Conservation (phyloP, 2,329 filamentous ascomycete species). For the Talaromyces atroroseus region DNA sequence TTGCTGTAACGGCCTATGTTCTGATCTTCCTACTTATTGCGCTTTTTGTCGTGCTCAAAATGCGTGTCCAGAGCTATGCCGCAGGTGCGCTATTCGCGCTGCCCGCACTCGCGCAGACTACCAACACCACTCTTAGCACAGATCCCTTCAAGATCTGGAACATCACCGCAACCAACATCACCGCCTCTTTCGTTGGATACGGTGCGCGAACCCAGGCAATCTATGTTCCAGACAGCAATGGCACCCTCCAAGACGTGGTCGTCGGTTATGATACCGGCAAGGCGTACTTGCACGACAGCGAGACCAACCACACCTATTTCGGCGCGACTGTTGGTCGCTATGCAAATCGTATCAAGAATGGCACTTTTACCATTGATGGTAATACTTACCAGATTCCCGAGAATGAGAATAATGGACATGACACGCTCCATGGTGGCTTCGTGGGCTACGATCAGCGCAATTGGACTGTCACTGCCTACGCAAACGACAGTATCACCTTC, state of each 20-base stretch:
- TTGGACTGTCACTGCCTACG: conserved; percentile 44
- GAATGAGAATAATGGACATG: conserved; percentile 47
- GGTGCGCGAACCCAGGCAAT: conserved; percentile 45
- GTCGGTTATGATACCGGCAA: conserved; percentile 47
- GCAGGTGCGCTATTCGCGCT: conserved; percentile 30
- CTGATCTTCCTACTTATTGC: conserved; percentile 26
- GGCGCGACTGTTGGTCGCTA: conserved; percentile 48
- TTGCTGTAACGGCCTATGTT: conserved; percentile 24
- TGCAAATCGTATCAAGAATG: conserved; percentile 53
- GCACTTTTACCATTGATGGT: conserved; percentile 49
- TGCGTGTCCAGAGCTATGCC: conserved; percentile 32
- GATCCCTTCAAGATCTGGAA: conserved; percentile 41
- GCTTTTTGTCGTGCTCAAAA: conserved; percentile 26
- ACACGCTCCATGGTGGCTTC: conserved; percentile 49
- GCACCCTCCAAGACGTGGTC: conserved; percentile 44
- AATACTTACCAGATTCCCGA: conserved; percentile 43
- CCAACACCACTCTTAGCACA: conserved; percentile 11
- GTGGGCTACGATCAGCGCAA: conserved; percentile 46
- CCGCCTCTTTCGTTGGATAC: conserved; percentile 44
- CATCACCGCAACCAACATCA: conserved; percentile 44
- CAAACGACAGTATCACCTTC: conserved; percentile 42
- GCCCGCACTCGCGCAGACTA: conserved; percentile 23
- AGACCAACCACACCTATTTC: conserved; percentile 45
- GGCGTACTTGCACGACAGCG: conserved; percentile 40
- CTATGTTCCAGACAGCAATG: conserved; percentile 47